Base-by-base conservation (phyloP, 768 basidiomycete genomes). In the Flagelloscypha sp. region DNA sequence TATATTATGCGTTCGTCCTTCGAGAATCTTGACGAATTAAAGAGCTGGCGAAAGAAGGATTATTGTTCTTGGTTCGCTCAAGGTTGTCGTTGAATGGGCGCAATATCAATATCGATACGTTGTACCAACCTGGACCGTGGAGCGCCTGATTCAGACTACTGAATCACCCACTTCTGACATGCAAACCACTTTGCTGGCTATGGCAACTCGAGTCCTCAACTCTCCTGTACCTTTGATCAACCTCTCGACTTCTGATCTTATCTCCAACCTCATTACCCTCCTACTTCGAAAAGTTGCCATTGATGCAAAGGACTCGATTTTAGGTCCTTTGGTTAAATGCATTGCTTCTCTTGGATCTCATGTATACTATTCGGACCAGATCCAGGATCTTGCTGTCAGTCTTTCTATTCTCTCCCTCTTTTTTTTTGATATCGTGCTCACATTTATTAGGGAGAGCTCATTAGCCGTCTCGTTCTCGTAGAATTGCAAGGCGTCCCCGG, bases 351-450 rank as follows among this genome's bases (percentile, higher is more conserved):
- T 97, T 8, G 89, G 89, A 23, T 78, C 83, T 8, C 90, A 94
- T 50, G 79, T 94, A 36, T 93, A 95, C 62, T 97, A 97, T 52
- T 84, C 88, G 24, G 93, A 95, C 56, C 93, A 97, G 58, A 88
- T 92, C 33, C 87, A 89, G 50, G 93, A 95, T 51, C 75, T 95
- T 28, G 77, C 87, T 2, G 70, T 72, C 30, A 54, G 70, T 54
- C 30, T 17, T 13, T 25, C 33, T 24, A 20, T 22, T 33, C 17
- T 15, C 6, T 18, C 24, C 24, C 23, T 21, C 17, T 9, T 24
- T 27, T 24, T 22, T 33, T 19, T 18, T 25, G 46, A 27, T 43
- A 24, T 24, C n/a, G n/a, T n/a, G n/a, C n/a, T n/a, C 10, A 30
- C 4, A 15, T 16, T 30, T n/a, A 27, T 24, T 24, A 73, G 71